phyloP scores from a whole-genome alignment of 495 filamentous ascomycete genomes.

The Bacidia rubella region DNA sequence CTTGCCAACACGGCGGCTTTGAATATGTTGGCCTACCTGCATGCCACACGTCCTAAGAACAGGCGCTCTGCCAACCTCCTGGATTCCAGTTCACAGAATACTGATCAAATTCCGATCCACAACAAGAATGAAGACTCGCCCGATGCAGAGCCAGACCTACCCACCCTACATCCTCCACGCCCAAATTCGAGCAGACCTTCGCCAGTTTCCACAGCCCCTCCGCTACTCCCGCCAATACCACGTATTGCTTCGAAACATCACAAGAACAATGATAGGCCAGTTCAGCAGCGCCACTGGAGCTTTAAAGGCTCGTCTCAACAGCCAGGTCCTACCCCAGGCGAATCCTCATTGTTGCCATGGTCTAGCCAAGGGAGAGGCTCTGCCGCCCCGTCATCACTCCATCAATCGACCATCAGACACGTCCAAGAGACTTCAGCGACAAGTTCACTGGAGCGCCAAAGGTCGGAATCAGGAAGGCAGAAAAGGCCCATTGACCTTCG shows the following conservation, averaged over 20 bases:
- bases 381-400: neutral
- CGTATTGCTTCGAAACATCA: slow-evolving; percentile 24
- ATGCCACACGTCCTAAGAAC: slow-evolving; percentile 21
- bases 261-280: neutral
- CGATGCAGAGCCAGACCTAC: neutral
- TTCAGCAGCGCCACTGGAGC: neutral
- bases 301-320: neutral
- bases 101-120: slow-evolving; percentile 4
- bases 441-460: neutral
- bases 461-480: neutral
- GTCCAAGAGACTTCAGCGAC: neutral
- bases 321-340: neutral
- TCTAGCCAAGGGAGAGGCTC: neutral
- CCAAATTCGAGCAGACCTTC: slow-evolving; percentile 13
- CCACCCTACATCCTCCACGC: slow-evolving; percentile 5
- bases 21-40: slow-evolving; percentile 28
- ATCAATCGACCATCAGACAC: neutral
- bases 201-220: slow-evolving; percentile 24
- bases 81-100: slow-evolving; percentile 7
- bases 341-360: neutral
- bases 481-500: slow-evolving; percentile 11
- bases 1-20: slow-evolving; percentile 8
- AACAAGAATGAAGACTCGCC: neutral
- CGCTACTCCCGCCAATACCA: slow-evolving; percentile 27
- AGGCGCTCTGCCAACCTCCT: slow-evolving; percentile 21